Percentiles rank a stretch among this genome's conserved stretches.
Conservation (phyloP, 2,329 filamentous ascomycete species). For the Colletotrichum plurivorum region DNA sequence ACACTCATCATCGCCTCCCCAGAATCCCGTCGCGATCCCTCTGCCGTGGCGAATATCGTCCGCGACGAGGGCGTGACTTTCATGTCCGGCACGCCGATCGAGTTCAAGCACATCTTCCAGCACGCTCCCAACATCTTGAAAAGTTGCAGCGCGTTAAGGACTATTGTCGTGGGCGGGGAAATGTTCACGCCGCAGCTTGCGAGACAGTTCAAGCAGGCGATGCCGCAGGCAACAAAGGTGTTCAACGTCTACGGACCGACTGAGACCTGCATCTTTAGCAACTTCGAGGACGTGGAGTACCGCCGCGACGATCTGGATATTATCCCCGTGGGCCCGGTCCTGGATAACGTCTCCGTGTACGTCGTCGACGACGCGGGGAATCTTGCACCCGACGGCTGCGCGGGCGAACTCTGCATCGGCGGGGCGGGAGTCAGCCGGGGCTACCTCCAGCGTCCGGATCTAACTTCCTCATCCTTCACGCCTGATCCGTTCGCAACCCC, state of each 20-base stretch:
- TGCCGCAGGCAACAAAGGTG: not conserved
- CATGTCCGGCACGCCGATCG: conserved; percentile 57
- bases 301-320: not conserved
- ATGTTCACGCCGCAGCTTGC: conserved; percentile 30
- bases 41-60: conserved; percentile 53
- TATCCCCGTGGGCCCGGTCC: conserved; percentile 39
- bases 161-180: conserved; percentile 43
- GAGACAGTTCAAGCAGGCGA: conserved; percentile 24
- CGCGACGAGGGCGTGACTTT: conserved; percentile 50
- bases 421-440: conserved; percentile 58
- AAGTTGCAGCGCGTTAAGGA: conserved; percentile 37
- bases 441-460: conserved; percentile 52
- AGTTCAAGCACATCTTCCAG: conserved; percentile 52
- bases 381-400: conserved; percentile 54
- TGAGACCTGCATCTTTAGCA: conserved; percentile 43
- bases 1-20: conserved; percentile 52
- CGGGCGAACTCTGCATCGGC: conserved; percentile 51
- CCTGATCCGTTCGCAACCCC: conserved; percentile 38
- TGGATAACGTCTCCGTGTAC: conserved; percentile 55
- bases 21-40: conserved; percentile 50
- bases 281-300: conserved; percentile 11
- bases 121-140: conserved; percentile 39
- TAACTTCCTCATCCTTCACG: conserved; percentile 39
- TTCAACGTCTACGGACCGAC: conserved; percentile 51
- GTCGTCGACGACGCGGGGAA: conserved; percentile 54